phyloP scores from a whole-genome alignment of 2,329 filamentous ascomycete species.

The Fusarium napiforme region DNA sequence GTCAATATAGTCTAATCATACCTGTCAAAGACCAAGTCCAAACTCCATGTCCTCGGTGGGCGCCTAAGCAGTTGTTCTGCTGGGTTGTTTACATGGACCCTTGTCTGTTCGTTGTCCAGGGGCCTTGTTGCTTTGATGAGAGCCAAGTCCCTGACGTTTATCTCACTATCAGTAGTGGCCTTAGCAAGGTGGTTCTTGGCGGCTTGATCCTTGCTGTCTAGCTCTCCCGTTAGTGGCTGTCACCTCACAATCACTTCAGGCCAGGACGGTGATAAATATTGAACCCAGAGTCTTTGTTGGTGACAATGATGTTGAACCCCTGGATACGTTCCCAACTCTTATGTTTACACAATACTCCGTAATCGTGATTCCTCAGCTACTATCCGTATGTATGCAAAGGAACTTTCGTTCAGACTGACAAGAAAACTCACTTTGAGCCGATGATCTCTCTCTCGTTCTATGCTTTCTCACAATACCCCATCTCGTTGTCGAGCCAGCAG shows the following conservation, averaged over 20 bases:
- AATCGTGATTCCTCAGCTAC: not conserved
- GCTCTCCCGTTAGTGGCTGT: slow-evolving; percentile 37
- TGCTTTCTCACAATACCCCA: not conserved
- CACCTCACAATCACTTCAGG: slow-evolving; percentile 37
- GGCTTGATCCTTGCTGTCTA: slow-evolving; percentile 18
- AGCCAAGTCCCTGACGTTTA: slow-evolving; percentile 35
- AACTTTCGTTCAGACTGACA: not conserved
- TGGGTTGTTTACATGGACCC: slow-evolving; percentile 35
- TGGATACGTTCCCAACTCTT: not conserved
- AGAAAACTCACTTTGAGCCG: not conserved
- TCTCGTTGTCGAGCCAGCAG: slow-evolving; percentile 35
- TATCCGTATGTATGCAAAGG: not conserved
- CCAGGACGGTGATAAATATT: slow-evolving; percentile 38
- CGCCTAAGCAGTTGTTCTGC: slow-evolving; percentile 31
- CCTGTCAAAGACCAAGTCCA: slow-evolving; percentile 1
- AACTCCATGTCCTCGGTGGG: slow-evolving; percentile 3
- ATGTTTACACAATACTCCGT: not conserved
- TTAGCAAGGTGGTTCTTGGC: slow-evolving; percentile 26
- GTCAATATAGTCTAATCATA: slow-evolving; percentile 8
- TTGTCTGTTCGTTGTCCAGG: slow-evolving; percentile 33
- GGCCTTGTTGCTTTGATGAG: slow-evolving; percentile 31
- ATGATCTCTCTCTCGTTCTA: not conserved
- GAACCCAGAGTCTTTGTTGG: slow-evolving; percentile 22
- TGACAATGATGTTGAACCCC: slow-evolving; percentile 11
- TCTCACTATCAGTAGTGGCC: slow-evolving; percentile 7